Evolutionary conservation across 164 flowering plant genomes (phyloP).

Genomic region (Vitis amurensis): DNA sequence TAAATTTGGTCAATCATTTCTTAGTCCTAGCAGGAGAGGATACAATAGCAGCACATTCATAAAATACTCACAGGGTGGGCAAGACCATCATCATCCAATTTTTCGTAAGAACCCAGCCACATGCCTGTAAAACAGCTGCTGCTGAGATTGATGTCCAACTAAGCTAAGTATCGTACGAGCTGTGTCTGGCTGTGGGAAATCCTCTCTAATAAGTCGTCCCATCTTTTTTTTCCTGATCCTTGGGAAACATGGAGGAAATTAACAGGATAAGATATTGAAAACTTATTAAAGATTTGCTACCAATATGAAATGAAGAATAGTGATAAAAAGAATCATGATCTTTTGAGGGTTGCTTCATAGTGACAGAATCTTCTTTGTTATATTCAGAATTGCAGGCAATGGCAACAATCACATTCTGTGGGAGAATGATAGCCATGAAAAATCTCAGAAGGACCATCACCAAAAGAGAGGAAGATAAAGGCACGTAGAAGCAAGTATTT

Average conservation of each 20-base stretch:
- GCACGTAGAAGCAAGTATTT: slow-evolving; percentile 10
- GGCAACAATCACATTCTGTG: slow-evolving; percentile 90
- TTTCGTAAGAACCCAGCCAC: slow-evolving; percentile 97
- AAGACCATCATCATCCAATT: slow-evolving; percentile 98
- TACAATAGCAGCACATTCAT: neutral
- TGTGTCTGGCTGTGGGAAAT: slow-evolving; percentile 93
- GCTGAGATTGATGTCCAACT: slow-evolving; percentile 1
- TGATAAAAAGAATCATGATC: slow-evolving; percentile 94
- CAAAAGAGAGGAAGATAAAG: neutral
- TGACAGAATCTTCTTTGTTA: slow-evolving; percentile 98
- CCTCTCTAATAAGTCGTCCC: slow-evolving; percentile 98
- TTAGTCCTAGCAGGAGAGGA: neutral
- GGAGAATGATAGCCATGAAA: slow-evolving; percentile 7
- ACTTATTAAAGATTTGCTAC: slow-evolving; percentile 18
- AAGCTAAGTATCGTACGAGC: slow-evolving; percentile 54
- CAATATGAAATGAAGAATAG: slow-evolving; percentile 93
- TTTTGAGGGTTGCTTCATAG: slow-evolving; percentile 99
- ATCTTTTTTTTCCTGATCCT: slow-evolving; percentile 82
- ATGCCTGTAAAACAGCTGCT: slow-evolving; percentile 56
- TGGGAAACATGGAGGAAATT: slow-evolving; percentile 4
- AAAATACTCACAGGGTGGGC: slow-evolving; percentile 83
- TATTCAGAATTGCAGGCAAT: slow-evolving; percentile 97
- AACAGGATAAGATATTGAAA: neutral
- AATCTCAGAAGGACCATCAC: neutral
- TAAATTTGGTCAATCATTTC: neutral